These are phyloP conservation scores for Exidia glandulosa DNA, from an alignment of 768 basidiomycete genomes.

Conservation along the genomic window DNA sequence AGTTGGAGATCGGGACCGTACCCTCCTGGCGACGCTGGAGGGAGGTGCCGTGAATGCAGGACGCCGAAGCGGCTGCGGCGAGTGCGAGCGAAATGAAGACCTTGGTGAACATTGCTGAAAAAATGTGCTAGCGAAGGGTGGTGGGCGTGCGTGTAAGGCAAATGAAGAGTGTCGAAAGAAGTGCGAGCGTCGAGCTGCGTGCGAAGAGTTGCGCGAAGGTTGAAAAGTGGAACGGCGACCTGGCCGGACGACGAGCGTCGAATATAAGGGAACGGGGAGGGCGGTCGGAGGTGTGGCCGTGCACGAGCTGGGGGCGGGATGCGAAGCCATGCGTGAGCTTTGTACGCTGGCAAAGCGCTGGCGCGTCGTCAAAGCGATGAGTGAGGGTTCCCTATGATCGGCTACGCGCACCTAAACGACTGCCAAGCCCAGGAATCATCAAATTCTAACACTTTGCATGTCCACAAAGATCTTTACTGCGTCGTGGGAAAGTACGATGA, in stretches of 20 bases:
- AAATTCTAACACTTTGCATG: no score
- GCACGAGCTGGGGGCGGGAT: neutral
- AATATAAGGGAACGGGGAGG: neutral
- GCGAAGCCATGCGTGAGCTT: neutral
- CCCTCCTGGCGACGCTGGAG: neutral
- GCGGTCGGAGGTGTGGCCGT: neutral
- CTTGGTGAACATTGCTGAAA: neutral
- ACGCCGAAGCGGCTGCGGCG: neutral
- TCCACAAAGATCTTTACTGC: no score
- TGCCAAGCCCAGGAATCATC: no score
- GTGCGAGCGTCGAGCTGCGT: neutral
- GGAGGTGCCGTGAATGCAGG: neutral
- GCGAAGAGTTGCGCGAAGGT: neutral
- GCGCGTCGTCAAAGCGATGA: no score
- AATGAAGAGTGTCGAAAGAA: neutral
- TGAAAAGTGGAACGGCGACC: neutral
- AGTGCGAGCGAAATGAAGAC: neutral
- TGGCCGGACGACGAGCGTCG: neutral
- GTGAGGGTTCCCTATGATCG: no score
- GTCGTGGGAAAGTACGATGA: no score
- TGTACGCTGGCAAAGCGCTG: neutral
- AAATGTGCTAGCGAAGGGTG: neutral
- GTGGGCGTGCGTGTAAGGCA: neutral
- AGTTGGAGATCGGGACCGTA: neutral
- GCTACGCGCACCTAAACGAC: no score